Base-by-base conservation (phyloP, 768 basidiomycete genomes). In the Leccinellum luteum region DNA sequence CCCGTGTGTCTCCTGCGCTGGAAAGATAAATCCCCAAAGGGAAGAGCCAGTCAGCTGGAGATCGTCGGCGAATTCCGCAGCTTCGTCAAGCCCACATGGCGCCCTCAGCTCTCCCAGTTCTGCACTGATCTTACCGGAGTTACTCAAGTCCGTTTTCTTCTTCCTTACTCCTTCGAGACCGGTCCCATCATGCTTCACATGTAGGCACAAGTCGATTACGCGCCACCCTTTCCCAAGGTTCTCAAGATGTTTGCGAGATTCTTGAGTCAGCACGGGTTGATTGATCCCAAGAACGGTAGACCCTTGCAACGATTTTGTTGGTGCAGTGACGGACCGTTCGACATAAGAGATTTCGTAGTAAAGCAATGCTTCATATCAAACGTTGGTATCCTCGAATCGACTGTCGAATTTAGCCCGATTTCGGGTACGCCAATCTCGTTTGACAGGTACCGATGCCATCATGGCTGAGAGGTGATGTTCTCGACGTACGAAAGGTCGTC, bases 101-200 rank as follows among this genome's bases (percentile, higher is more conserved):
- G 81, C 45, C 94, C 95, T 1, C 77, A 73, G 52, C 79, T 99
- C 7, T 87, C 91, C 7, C 74, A 80, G 4, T 99, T 97, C 69
- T 98, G 96, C 71, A 92, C 80, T 19, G 73, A 83, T 34, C 78
- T 99, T 48, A 99, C 96, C 10, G 94, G 94, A 17, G 94, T 99
- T 57, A 87, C 86, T 3, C 96, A 99, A 79, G 95, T 95, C 59
- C 60, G 85, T 76, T 49, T 52, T 69, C 31, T 51, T 57, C 47
- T 48, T 17, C 25, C 48, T 56, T 44, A 3, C 45, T 25, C 21
- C 17, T 35, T 17, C 56, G n/a, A n/a, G n/a, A n/a, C 25, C 25
- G 32, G 34, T 59, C 52, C 45, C 25, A 31, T 57, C 60, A 58
- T 47, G 19, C 54, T 55, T 30, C 47, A 5, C 51, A 31, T 55